phyloP scores from a whole-genome alignment of 73 alveolate genomes.

The Breviolum minutum region DNA sequence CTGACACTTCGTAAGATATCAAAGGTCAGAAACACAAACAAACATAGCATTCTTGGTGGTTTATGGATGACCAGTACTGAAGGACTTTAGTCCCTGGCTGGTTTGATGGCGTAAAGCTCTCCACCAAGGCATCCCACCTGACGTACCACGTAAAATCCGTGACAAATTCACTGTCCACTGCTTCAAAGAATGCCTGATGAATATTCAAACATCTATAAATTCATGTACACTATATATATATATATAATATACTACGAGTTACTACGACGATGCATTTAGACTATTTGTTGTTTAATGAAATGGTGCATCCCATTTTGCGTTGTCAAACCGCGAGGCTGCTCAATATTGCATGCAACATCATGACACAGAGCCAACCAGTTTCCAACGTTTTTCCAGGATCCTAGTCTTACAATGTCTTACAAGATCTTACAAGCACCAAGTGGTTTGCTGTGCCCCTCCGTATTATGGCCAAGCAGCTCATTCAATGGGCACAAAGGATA shows the following conservation, averaged over 20 bases:
- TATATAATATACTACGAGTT: no score
- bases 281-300: no score
- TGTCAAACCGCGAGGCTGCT: no score
- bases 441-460: background rate
- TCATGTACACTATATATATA: background rate
- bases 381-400: no score
- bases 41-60: background rate
- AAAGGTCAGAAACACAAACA: background rate
- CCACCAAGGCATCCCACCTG: conserved; percentile 87
- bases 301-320: no score
- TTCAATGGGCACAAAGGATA: conserved; percentile 36
- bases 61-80: background rate
- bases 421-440: no score
- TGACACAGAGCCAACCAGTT: no score
- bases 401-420: no score
- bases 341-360: no score
- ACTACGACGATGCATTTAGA: background rate
- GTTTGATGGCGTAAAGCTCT: conserved; percentile 37
- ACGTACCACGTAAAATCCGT: background rate
- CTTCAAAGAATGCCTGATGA: background rate
- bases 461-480: background rate
- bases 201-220: background rate
- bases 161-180: background rate
- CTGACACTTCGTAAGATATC: no score
- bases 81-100: background rate